These are phyloP conservation scores for Crithidia sp. DNA, from an alignment of 208 protist genomes.

Conservation along the genomic window DNA sequence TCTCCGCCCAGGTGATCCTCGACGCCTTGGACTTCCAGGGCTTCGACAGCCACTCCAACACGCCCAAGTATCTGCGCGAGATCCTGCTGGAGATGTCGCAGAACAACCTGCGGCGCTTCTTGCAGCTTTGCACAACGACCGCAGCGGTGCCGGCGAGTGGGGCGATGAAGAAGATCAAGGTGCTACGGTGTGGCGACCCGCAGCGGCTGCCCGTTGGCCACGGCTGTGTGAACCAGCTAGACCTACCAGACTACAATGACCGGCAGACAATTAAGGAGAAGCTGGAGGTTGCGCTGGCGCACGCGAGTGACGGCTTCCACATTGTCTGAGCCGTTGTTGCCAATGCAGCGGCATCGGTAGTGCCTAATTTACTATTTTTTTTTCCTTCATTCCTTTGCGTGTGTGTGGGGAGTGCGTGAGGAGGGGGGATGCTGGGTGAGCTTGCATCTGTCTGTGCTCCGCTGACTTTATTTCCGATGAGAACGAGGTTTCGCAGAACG, in stretches of 20 bases:
- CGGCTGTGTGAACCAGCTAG: constrained; percentile 70
- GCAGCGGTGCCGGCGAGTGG: constrained; percentile 42
- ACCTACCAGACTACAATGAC: constrained; percentile 71
- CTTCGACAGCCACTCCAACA: constrained; percentile 52
- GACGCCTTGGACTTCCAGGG: constrained; percentile 64
- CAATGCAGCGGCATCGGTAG: no score
- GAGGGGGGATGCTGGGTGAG: no score
- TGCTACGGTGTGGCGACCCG: constrained; percentile 45
- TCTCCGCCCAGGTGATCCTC: constrained; percentile 51
- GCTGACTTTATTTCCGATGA: no score
- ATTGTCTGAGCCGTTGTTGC: constrained; percentile 39
- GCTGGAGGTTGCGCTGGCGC: constrained; percentile 54
- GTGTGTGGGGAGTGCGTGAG: neutral
- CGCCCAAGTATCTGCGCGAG: constrained; percentile 55
- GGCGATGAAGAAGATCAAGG: constrained; percentile 62
- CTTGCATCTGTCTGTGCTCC: no score
- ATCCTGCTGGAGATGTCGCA: constrained; percentile 57
- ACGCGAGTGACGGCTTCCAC: constrained; percentile 75
- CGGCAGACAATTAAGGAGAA: constrained; percentile 52
- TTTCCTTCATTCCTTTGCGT: neutral
- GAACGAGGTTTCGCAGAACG: no score
- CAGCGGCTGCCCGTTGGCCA: constrained; percentile 66
- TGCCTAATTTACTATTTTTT: constrained; percentile 1
- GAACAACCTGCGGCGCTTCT: constrained; percentile 73
- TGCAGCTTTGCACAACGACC: constrained; percentile 69